Conservation (phyloP, 2,329 filamentous ascomycete species). For the Chaetomium sp. region DNA sequence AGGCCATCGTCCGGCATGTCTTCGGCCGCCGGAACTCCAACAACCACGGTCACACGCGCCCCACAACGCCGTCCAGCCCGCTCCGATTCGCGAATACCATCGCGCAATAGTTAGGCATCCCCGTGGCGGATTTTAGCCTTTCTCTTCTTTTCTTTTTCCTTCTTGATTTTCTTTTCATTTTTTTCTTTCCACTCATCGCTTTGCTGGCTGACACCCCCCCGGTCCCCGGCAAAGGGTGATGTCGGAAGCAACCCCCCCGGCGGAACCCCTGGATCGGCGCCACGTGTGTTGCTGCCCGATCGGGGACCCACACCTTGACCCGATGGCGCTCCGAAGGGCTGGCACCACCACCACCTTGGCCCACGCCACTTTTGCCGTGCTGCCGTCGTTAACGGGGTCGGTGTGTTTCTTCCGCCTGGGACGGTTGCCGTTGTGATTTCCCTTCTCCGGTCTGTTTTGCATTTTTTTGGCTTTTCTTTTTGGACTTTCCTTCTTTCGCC, state of each 20-base stretch:
- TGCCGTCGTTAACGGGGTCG: too few species aligned
- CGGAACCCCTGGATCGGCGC: not conserved
- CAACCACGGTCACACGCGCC: slow-evolving; percentile 16
- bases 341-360: too few species aligned
- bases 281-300: slow-evolving; percentile 16
- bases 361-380: too few species aligned
- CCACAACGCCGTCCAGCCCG: slow-evolving; percentile 14
- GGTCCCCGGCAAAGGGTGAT: not conserved
- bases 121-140: not conserved
- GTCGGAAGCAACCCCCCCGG: not conserved
- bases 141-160: not conserved
- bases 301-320: not conserved
- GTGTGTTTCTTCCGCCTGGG: not conserved
- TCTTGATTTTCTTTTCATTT: too few species aligned
- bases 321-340: not conserved
- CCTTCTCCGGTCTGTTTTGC: not conserved
- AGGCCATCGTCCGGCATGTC: slow-evolving; percentile 31
- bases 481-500: not conserved
- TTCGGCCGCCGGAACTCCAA: slow-evolving; percentile 28
- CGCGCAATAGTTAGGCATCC: slow-evolving; percentile 13
- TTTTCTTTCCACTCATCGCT: too few species aligned
- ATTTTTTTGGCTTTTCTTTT: not conserved
- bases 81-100: slow-evolving; percentile 16
- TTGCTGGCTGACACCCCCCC: not conserved
- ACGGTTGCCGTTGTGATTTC: not conserved